These are phyloP conservation scores for Scortechinia acanthostroma DNA, from an alignment of 2,329 filamentous ascomycete species.

Conservation along the genomic window DNA sequence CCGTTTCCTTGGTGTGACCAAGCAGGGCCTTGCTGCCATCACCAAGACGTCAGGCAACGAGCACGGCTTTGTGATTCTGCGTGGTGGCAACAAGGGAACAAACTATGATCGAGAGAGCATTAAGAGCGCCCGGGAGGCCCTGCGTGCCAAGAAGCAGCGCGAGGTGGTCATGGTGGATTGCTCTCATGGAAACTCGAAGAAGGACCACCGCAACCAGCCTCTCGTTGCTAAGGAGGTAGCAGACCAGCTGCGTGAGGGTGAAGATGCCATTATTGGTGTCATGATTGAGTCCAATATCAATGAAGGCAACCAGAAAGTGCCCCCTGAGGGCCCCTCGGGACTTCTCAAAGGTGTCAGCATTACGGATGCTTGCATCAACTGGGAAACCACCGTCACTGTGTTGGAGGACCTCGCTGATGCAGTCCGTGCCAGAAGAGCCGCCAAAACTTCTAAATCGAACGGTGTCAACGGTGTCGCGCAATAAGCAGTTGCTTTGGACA, in stretches of 20 bases:
- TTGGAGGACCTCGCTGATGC: slow-evolving; percentile 81
- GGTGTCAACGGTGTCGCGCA: no score
- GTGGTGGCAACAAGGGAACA: slow-evolving; percentile 83
- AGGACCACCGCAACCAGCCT: slow-evolving; percentile 95
- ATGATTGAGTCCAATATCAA: slow-evolving; percentile 99
- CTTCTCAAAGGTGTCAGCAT: slow-evolving; percentile 89
- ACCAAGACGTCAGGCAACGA: slow-evolving; percentile 89
- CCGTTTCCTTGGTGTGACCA: slow-evolving; percentile 97
- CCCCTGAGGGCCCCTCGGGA: slow-evolving; percentile 68
- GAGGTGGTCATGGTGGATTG: slow-evolving; percentile 97
- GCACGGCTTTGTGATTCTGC: slow-evolving; percentile 93
- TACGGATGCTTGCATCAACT: slow-evolving; percentile 92
- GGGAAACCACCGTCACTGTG: slow-evolving; percentile 76
- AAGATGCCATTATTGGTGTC: slow-evolving; percentile 84
- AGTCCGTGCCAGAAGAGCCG: slow-evolving; percentile 70
- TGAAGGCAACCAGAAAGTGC: slow-evolving; percentile 83
- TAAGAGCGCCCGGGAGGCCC: slow-evolving; percentile 67
- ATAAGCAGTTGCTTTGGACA: no score
- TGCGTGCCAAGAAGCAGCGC: slow-evolving; percentile 76
- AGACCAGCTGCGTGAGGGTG: slow-evolving; percentile 80
- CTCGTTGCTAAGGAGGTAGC: slow-evolving; percentile 77
- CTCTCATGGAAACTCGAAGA: slow-evolving; percentile 94
- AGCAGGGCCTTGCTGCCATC: slow-evolving; percentile 91
- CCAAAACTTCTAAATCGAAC: no score
- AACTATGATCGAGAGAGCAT: slow-evolving; percentile 89